Evolutionary conservation across 495 filamentous ascomycete genomes (phyloP).

Genomic region (Podospora didyma): DNA sequence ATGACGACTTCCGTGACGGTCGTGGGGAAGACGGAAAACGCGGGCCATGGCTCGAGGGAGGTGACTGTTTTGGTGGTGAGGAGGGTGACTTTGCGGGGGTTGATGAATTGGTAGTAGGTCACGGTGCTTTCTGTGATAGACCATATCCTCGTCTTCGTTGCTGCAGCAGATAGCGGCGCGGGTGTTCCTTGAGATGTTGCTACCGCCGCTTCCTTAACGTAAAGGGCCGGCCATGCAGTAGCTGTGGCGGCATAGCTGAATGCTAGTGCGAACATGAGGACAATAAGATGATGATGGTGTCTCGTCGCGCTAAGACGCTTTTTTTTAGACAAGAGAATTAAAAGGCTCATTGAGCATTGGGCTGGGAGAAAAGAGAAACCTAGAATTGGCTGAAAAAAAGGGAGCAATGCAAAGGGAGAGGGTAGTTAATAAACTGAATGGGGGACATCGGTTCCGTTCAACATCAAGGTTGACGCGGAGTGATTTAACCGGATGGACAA

Average conservation of each 20-base stretch:
- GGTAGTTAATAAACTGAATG: neutral
- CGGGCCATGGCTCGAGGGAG: constrained; percentile 2
- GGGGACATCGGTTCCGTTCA: neutral
- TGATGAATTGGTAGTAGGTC: constrained; percentile 4
- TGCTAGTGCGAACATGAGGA: neutral
- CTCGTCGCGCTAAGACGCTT: neutral
- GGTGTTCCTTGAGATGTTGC: neutral
- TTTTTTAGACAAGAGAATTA: too few species aligned
- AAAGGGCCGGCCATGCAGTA: neutral
- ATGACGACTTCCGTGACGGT: constrained; percentile 8
- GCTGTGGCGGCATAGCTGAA: neutral
- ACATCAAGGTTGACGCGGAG: neutral
- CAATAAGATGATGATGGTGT: neutral
- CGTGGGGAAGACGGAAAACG: constrained; percentile 1
- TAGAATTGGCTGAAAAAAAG: neutral
- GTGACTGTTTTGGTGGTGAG: constrained; percentile 11
- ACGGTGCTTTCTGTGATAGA: constrained; percentile 1
- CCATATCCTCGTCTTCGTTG: constrained; percentile 2
- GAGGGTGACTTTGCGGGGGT: neutral
- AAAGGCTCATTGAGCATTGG: too few species aligned
- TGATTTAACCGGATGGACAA: neutral
- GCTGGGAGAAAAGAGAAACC: too few species aligned
- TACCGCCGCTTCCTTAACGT: too few species aligned
- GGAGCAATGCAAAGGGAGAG: neutral
- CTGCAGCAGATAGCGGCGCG: neutral